These are phyloP conservation scores for Biscogniauxia marginata DNA, from an alignment of 2,329 filamentous ascomycete species.

Conservation along the genomic window DNA sequence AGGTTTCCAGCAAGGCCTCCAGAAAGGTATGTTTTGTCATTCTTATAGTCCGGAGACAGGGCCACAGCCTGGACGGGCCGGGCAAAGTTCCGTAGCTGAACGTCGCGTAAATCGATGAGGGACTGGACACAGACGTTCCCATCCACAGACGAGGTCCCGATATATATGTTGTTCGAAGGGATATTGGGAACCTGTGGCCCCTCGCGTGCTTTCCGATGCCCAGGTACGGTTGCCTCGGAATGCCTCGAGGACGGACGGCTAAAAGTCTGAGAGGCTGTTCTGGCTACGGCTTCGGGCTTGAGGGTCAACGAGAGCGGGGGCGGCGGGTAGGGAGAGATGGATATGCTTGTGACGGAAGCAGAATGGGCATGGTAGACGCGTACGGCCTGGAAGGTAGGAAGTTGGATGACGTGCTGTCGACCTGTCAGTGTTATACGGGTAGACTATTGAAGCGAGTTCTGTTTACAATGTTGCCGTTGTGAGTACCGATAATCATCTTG, in stretches of 20 bases:
- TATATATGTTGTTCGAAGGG: conserved; percentile 87
- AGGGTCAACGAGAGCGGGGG: conserved; percentile 52
- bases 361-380: conserved; percentile 90
- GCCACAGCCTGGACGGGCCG: conserved; percentile 89
- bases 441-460: neutral
- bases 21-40: conserved; percentile 83
- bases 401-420: conserved; percentile 66
- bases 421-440: conserved; percentile 2
- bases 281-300: conserved; percentile 40
- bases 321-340: conserved; percentile 81
- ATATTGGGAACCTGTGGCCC: conserved; percentile 62
- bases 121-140: conserved; percentile 93
- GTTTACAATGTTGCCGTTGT: conserved; percentile 92
- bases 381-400: conserved; percentile 78
- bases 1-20: conserved; percentile 86
- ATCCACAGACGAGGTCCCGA: conserved; percentile 91
- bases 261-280: conserved; percentile 35
- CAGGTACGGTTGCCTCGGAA: conserved; percentile 45
- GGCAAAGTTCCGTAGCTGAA: conserved; percentile 88
- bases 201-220: conserved; percentile 37
- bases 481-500: conserved; percentile 96
- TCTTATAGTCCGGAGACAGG: conserved; percentile 92
- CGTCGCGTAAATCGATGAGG: conserved; percentile 82
- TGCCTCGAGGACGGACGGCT: conserved; percentile 38
- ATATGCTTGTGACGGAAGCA: conserved; percentile 85